phyloP scores from a whole-genome alignment of 768 basidiomycete genomes.

The Kwoniella pini region DNA sequence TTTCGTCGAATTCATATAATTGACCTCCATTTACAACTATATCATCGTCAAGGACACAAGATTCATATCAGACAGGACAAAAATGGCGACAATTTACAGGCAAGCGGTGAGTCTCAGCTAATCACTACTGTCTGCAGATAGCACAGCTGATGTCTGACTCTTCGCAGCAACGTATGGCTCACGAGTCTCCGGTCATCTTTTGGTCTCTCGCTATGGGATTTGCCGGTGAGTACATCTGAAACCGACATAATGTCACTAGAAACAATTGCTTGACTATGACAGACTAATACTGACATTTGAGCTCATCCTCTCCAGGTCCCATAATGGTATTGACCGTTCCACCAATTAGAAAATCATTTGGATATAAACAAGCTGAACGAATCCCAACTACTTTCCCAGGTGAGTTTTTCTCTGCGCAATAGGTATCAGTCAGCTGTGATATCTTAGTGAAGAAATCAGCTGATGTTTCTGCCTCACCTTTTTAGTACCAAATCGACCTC shows the following conservation, averaged over 20 bases:
- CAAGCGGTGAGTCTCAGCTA: conserved; percentile 49
- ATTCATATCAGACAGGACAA: not conserved
- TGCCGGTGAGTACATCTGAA: conserved; percentile 55
- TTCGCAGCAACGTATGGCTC: conserved; percentile 79
- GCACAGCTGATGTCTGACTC: not conserved
- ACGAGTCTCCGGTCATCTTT: conserved; percentile 88
- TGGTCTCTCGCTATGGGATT: conserved; percentile 75
- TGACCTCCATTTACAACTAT: not conserved
- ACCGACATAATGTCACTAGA: too few relatives aligned
- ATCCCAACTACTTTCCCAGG: conserved; percentile 74
- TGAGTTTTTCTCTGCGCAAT: conserved; percentile 56
- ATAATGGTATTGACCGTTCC: conserved; percentile 71
- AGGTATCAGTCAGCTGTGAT: not conserved
- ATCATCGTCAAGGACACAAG: not conserved
- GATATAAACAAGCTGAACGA: conserved; percentile 68
- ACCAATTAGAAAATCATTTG: conserved; percentile 74
- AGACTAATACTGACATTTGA: too few relatives aligned
- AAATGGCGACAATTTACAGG: conserved; percentile 51
- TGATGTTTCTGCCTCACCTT: not conserved
- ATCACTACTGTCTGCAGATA: too few relatives aligned
- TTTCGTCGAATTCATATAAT: not conserved
- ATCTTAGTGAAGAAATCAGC: too few relatives aligned
- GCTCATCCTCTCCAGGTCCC: conserved; percentile 61
- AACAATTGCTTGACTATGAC: not conserved
- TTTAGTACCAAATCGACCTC: conserved; percentile 70